Evolutionary conservation across 2,329 filamentous ascomycete species (phyloP), one percentile per base, ranked within the genome.

Genomic region (Fusarium marasasianum): DNA sequence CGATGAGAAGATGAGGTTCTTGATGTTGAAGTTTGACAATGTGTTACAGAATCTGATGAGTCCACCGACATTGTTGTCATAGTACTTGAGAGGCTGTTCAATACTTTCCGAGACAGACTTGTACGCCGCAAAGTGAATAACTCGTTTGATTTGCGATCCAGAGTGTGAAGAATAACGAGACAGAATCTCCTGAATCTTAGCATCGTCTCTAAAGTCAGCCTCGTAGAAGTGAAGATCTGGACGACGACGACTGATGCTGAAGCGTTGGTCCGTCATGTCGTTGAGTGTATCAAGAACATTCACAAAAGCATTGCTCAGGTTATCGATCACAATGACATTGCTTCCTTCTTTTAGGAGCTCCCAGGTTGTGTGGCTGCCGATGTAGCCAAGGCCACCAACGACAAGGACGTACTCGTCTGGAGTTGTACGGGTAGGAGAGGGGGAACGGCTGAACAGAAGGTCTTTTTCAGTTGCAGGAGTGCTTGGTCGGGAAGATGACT

Each of bases 41-140:
- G 76, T 89, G 89, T 67, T 89, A 87, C 66, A 90, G 85, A 54
- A 92, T 84, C 45, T 50, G 40, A 65, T 63, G 10, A 92, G 82
- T 1, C 91, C 91, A 74, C 87, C 88, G 38, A 92, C 89, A 69
- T 93, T 93, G 83, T 92, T 93, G 67, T 86, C 85, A 80, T 92
- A 93, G 81, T 93, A 93, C 66, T 87, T 87, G 63, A 92, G 80
- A 1, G 91, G 91, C 17, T 71, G 66, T 85, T 82, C 33, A 82
- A 92, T 91, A 48, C 89, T 91, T 75, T 93, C 90, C 33, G 87
- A 87, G 0, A 92, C 90, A 5, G 90, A 89, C 79, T 92, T 92
- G 83, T 89, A 89, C 3, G 91, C 91, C 20, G 91, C 91, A 73
- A 92, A 92, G 77, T 93, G 91, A 65, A 93, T 91, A n/a, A 92